A percentile compares a stretch with the other conserved stretches of the same genome.
phyloP scores from a whole-genome alignment of 176 grass and related monocot species.

The Hyparrhenia diplandra region DNA sequence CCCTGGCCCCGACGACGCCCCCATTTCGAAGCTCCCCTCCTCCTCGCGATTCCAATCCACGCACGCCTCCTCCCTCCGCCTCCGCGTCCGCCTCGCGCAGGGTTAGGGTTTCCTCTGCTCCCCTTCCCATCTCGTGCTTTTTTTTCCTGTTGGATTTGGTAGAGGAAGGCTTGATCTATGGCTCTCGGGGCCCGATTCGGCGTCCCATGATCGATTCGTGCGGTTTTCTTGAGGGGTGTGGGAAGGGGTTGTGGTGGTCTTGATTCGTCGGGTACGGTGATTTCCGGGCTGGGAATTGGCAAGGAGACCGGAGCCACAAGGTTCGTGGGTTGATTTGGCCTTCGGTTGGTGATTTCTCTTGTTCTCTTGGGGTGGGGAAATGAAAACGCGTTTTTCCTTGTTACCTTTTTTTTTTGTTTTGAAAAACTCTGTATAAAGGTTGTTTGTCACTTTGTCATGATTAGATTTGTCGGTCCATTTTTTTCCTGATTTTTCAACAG shows the following conservation, averaged over 20 bases:
- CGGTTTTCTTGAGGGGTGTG: neutral
- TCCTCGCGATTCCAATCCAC: slow-evolving; percentile 44
- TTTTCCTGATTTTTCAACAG: neutral
- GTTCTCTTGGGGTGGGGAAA: neutral
- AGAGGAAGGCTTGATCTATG: slow-evolving; percentile 1
- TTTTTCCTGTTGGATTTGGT: neutral
- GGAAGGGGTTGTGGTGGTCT: neutral
- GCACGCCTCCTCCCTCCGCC: slow-evolving; percentile 23
- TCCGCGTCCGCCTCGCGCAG: slow-evolving; percentile 25
- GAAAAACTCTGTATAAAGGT: neutral
- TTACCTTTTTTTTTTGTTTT: neutral
- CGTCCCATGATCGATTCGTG: slow-evolving; percentile 14
- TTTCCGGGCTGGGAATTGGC: slow-evolving; percentile 2
- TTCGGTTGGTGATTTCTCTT: neutral
- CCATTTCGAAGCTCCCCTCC: slow-evolving; percentile 40
- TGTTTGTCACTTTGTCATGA: neutral
- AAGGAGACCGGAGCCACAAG: neutral
- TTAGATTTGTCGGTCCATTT: neutral
- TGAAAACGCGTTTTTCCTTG: neutral
- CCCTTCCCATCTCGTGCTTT: neutral
- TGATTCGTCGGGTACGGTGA: slow-evolving; percentile 10
- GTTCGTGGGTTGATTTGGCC: neutral
- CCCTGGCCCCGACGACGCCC: slow-evolving; percentile 28
- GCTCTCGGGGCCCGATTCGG: neutral
- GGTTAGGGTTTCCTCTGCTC: slow-evolving; percentile 41